Evolutionary conservation across 2,329 filamentous ascomycete species (phyloP).

Genomic region (Clonostachys sp.): DNA sequence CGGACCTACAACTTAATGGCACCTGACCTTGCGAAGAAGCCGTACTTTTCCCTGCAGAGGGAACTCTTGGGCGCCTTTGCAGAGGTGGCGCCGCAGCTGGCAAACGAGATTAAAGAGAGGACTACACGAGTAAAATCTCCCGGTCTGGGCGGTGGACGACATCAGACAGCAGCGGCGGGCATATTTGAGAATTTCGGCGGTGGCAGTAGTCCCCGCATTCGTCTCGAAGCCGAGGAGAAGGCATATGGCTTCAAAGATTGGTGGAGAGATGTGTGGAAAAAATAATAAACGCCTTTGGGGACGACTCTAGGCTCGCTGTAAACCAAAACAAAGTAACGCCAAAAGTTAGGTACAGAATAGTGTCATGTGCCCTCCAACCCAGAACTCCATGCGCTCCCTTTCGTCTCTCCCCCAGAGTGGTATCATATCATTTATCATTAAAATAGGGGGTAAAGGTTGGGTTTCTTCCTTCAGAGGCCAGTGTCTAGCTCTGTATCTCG

Average conservation of each 20-base stretch:
- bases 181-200: slow-evolving; percentile 58
- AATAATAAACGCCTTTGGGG: slow-evolving; percentile 1
- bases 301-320: too few relatives aligned
- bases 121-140: slow-evolving; percentile 42
- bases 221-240: slow-evolving; percentile 70
- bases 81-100: slow-evolving; percentile 75
- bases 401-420: too few relatives aligned
- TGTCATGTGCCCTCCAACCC: too few relatives aligned
- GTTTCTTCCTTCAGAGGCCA: too few relatives aligned
- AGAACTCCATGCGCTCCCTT: too few relatives aligned
- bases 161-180: slow-evolving; percentile 25
- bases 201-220: slow-evolving; percentile 44
- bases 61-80: slow-evolving; percentile 80
- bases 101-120: slow-evolving; percentile 67
- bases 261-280: slow-evolving; percentile 74
- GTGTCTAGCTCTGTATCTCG: not conserved
- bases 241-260: slow-evolving; percentile 86
- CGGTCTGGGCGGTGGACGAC: slow-evolving; percentile 15
- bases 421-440: too few relatives aligned
- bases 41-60: slow-evolving; percentile 79
- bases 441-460: too few relatives aligned
- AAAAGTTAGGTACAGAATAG: too few relatives aligned
- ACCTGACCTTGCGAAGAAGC: slow-evolving; percentile 86
- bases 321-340: too few relatives aligned
- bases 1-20: slow-evolving; percentile 95